Evolutionary conservation across 2,329 filamentous ascomycete genomes (phyloP).

Genomic region (Fusarium chaquense): DNA sequence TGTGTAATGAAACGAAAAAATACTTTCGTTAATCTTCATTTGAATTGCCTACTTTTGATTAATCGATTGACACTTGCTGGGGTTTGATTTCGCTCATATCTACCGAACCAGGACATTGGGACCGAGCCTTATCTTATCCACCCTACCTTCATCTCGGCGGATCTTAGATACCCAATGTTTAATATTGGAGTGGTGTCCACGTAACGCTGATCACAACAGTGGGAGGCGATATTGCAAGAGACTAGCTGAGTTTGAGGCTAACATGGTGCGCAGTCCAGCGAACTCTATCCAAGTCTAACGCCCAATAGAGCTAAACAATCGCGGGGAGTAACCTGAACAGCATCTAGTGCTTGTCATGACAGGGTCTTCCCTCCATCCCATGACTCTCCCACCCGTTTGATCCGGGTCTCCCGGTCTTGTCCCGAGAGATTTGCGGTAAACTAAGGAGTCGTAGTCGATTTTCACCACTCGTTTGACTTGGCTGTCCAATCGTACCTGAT

Average conservation of each 20-base stretch:
- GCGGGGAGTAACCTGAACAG: neutral
- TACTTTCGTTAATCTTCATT: constrained; percentile 3
- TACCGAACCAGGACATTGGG: neutral
- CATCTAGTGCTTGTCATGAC: neutral
- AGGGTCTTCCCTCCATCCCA: constrained; percentile 7
- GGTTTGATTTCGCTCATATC: neutral
- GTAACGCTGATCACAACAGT: neutral
- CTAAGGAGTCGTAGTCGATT: neutral
- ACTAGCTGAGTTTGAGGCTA: neutral
- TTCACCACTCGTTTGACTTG: neutral
- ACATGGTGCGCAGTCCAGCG: neutral
- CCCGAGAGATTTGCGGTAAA: neutral
- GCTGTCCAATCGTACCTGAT: neutral
- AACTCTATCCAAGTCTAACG: neutral
- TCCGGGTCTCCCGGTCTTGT: neutral
- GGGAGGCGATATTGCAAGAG: neutral
- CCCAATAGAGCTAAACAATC: neutral
- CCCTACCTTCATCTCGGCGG: neutral
- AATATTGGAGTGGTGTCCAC: no score
- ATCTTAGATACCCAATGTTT: neutral
- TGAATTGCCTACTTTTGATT: no score
- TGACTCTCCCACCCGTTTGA: neutral
- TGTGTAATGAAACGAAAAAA: constrained; percentile 24
- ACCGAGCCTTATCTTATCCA: neutral
- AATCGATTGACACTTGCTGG: no score